These are phyloP conservation scores for Anisodus tanguticus DNA, from an alignment of 257 asterid species.

Conservation along the genomic window DNA sequence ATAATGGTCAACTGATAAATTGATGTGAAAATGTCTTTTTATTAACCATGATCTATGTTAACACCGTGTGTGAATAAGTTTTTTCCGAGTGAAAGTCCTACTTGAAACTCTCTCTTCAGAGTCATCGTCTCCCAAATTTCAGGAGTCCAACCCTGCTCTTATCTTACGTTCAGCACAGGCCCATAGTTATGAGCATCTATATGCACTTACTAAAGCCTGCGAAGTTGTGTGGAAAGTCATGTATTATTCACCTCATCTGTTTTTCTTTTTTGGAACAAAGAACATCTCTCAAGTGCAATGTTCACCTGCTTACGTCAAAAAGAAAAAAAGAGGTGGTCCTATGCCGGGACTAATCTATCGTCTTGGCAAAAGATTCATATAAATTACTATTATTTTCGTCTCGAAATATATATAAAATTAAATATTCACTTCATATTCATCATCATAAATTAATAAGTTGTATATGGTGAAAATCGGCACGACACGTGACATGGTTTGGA, in stretches of 20 bases:
- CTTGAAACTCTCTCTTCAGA: no score
- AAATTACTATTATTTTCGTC: not conserved
- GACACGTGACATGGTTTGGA: no score
- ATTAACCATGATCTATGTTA: no score
- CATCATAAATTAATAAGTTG: not conserved
- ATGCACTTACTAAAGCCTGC: not conserved
- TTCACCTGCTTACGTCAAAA: not conserved
- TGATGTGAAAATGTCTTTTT: no score
- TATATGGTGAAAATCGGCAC: no score
- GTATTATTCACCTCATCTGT: not conserved
- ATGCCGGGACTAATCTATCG: slow-evolving; percentile 1
- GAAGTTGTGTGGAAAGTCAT: not conserved
- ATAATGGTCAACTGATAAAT: no score
- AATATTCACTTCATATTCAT: no score
- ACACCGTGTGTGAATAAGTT: no score
- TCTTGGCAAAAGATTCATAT: not conserved
- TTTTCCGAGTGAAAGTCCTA: no score
- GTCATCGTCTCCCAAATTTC: no score
- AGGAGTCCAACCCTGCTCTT: no score
- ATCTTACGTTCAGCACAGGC: not conserved
- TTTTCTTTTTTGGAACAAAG: not conserved
- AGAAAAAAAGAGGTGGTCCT: not conserved
- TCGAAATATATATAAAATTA: not conserved
- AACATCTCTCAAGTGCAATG: not conserved
- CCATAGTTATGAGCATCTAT: not conserved